Evolutionary conservation across 805 yeast genomes (phyloP), one percentile per base, ranked within the genome.

Genomic region (Suhomyces emberorum): DNA sequence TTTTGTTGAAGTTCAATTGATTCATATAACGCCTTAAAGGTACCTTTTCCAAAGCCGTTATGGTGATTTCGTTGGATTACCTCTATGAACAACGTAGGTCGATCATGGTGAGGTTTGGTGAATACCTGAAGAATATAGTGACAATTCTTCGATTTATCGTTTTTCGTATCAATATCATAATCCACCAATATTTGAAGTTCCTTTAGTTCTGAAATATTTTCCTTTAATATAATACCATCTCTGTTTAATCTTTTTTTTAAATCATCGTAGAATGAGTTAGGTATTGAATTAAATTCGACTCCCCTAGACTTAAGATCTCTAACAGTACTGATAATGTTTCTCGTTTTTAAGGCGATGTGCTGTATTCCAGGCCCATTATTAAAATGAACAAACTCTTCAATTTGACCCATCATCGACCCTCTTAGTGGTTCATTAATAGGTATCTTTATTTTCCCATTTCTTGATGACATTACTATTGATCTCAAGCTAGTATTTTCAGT

Each of bases 21-120:
- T 52, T 86, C 89, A 52, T 84, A 87, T 25, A 88, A 63, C 0
- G 93, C 84, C 54, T 79, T 83, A 64, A 87, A 87, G 42, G 88
- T 87, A 2, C 95, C 95, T 33, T 88, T 88, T 1, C 95, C 96
- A 59, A 87, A 87, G 0, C 96, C 96, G 42, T 81, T 73, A 54
- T 84, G 89, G 50, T 84, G 82, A 48, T 72, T 69, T 42, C 95
- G 72, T 59, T 87, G 93, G 43, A 87, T 87, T 16, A 87, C 72
- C 56, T 87, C 95, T 45, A 87, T 65, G 53, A 87, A 87, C 30
- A 86, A 69, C 0, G 95, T 85, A 19, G 96, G 96, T 25, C 95
- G 69, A 50, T 81, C 89, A 43, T 75, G 74, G 12, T 84, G 53
- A 0, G 95, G 91, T 46, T 79, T 77, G 14, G 93, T 83, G 60